These are phyloP conservation scores for Colletotrichum destructivum DNA, from an alignment of 2,329 filamentous ascomycete genomes.

Conservation along the genomic window DNA sequence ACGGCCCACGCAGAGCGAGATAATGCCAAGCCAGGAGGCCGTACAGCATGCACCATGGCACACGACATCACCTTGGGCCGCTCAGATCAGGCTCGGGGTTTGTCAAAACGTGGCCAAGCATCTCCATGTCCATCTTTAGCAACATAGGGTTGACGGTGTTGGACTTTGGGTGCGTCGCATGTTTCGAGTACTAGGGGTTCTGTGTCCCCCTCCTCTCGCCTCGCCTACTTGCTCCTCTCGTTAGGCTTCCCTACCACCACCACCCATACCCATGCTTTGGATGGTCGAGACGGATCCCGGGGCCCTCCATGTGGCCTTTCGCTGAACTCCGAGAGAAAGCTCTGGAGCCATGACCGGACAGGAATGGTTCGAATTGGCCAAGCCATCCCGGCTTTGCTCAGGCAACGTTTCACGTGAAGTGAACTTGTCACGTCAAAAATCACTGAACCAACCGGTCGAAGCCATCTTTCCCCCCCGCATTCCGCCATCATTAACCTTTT, in stretches of 20 bases:
- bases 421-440: constrained; percentile 19
- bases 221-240: not conserved
- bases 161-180: constrained; percentile 25
- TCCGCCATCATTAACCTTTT: not conserved
- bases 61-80: constrained; percentile 23
- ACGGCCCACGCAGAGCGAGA: constrained; percentile 8
- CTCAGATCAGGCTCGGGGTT: constrained; percentile 41
- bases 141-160: constrained; percentile 23
- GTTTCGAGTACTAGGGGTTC: constrained; percentile 41
- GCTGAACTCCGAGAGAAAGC: constrained; percentile 16
- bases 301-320: not conserved
- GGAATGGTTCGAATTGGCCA: constrained; percentile 18
- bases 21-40: constrained; percentile 36
- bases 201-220: constrained; percentile 27
- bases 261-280: not conserved
- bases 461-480: constrained; percentile 32
- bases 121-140: constrained; percentile 41
- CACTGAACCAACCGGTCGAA: constrained; percentile 13
- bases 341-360: constrained; percentile 15
- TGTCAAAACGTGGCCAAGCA: constrained; percentile 41
- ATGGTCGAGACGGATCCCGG: not conserved
- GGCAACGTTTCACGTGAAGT: constrained; percentile 30
- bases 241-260: not conserved
- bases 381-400: constrained; percentile 28
- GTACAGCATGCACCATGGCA: constrained; percentile 23